Conservation (phyloP, 2,329 filamentous ascomycete genomes). For the Drechslerella coelobrocha region DNA sequence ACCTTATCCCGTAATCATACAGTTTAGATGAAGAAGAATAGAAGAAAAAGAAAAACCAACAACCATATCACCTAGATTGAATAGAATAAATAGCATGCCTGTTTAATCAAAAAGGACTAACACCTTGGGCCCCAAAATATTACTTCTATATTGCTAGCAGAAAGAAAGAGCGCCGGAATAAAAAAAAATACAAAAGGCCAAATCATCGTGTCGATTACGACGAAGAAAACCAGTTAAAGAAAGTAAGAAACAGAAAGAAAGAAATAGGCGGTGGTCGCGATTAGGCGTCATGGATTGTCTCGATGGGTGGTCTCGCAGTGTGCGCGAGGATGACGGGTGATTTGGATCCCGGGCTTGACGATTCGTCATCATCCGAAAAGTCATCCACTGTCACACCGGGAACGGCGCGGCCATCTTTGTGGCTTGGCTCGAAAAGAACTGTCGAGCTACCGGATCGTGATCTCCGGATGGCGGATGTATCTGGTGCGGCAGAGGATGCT, state of each 20-base stretch:
- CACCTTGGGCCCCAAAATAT: not conserved
- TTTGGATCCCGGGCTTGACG: constrained; percentile 63
- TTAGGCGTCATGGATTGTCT: constrained; percentile 64
- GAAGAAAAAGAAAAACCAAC: constrained; percentile 15
- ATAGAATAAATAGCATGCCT: too few relatives aligned
- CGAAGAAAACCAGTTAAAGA: not conserved
- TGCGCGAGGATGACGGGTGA: constrained; percentile 60
- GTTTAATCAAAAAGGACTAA: constrained; percentile 16
- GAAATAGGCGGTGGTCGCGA: not conserved
- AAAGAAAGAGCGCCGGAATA: constrained; percentile 29
- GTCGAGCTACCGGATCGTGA: constrained; percentile 69
- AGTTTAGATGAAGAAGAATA: too few relatives aligned
- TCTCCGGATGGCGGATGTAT: constrained; percentile 54
- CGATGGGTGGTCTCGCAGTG: constrained; percentile 69
- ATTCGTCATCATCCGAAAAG: constrained; percentile 62
- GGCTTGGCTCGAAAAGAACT: constrained; percentile 70
- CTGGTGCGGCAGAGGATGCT: constrained; percentile 53
- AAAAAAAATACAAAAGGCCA: too few relatives aligned
- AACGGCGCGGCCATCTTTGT: constrained; percentile 65
- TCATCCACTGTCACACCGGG: constrained; percentile 73
- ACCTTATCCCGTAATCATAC: too few relatives aligned
- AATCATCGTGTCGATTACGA: not conserved
- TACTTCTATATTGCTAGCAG: not conserved
- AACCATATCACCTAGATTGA: constrained; percentile 26
- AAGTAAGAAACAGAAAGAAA: not conserved